phyloP scores from a whole-genome alignment of 805 yeast species.

The Suhomyces sp. region DNA sequence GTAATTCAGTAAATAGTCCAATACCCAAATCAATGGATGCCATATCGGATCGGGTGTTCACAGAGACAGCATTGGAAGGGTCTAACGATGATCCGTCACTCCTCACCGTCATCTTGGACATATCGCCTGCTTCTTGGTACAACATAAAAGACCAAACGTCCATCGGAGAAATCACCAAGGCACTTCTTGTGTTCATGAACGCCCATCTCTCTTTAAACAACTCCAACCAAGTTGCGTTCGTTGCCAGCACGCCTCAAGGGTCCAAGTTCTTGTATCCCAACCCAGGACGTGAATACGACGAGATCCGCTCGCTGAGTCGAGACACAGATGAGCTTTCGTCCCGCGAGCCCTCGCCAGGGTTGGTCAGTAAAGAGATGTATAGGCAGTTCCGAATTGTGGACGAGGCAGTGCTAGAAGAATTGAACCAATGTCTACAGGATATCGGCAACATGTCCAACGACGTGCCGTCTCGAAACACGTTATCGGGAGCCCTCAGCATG shows the following conservation, averaged over 20 bases:
- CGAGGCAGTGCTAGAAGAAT: conserved; percentile 60
- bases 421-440: conserved; percentile 44
- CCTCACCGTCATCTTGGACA: conserved; percentile 72
- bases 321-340: conserved; percentile 5
- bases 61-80: conserved; percentile 27
- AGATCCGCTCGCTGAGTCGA: conserved; percentile 3
- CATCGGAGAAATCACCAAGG: conserved; percentile 57
- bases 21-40: conserved; percentile 51
- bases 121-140: conserved; percentile 70
- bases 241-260: conserved; percentile 71
- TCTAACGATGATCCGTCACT: conserved; percentile 61
- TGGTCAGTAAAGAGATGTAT: conserved; percentile 66
- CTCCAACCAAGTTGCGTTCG: conserved; percentile 77
- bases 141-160: conserved; percentile 44
- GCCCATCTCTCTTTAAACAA: conserved; percentile 85
- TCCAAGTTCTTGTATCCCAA: conserved; percentile 71
- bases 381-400: conserved; percentile 80
- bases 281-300: conserved; percentile 16
- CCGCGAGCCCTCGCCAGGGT: conserved; percentile 13
- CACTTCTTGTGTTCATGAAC: conserved; percentile 74
- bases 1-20: neutral
- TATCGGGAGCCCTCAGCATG: conserved; percentile 78
- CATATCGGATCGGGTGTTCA: conserved; percentile 58
- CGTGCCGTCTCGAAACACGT: conserved; percentile 17
- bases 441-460: conserved; percentile 1